Base-by-base conservation (phyloP, 306 rosid genomes). In the Pachyrhizus erosus region DNA sequence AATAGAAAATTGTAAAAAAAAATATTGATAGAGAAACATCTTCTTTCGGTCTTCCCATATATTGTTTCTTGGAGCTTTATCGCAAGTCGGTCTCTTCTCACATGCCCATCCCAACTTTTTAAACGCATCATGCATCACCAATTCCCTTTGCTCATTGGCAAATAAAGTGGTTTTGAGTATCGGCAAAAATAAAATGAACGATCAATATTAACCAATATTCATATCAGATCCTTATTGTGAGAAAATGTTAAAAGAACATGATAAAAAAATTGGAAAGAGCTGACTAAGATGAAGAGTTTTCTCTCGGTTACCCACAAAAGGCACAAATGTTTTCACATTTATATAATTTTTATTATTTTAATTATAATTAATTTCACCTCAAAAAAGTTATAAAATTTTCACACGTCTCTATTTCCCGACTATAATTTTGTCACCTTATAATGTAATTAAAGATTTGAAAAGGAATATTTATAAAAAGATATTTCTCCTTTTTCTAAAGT, bases 21-120 rank as follows among this genome's bases (percentile, higher is more conserved):
- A 5, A 51, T 34, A 43, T 76, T 13, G 65, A 48, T 21, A 14
- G 33, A 45, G 62, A 77, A 61, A 40, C 26, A 67, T 39, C 29
- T 3, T 20, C 27, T 42, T 40, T 24, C 12, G 73, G 51, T 20
- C 9, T 49, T 60, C 26, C 58, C 29, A 33, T 13, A 26, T 21
- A 61, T 76, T 79, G 57, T 73, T 66, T 40, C 62, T 65, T 24
- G 40, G 77, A 48, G 68, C 78, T 83, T 79, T 81, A 77, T 78
- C 77, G 46, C 55, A 13, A 52, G 86, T 86, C 85, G 85, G 79
- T 68, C 88, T 69, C 65, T 61, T 26, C 82, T 73, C 83, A 79
- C 85, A 71, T 89, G 88, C 80, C 64, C 73, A 0, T 67, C 15
- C 26, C 43, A 39, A 5, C 37, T 66, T 51, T 60, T 34, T 31